A percentile compares a stretch with the other conserved stretches of the same genome.
phyloP scores from a whole-genome alignment of 345 rosid species.

The Barbarea vulgaris region DNA sequence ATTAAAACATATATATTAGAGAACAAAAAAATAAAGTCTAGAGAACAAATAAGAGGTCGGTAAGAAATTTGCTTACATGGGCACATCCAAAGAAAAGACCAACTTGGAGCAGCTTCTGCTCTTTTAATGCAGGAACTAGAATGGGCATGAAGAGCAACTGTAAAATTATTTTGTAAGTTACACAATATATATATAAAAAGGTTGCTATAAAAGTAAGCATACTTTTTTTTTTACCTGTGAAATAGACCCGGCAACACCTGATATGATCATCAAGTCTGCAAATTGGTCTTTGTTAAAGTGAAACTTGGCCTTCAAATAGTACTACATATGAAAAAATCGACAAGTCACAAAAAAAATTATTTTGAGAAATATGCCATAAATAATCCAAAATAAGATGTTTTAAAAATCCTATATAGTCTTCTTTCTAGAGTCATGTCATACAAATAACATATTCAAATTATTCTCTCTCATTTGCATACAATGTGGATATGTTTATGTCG shows the following conservation, averaged over 20 bases:
- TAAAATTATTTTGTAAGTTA: slow-evolving; percentile 26
- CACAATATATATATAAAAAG: neutral
- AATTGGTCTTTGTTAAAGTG: slow-evolving; percentile 86
- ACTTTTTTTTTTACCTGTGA: slow-evolving; percentile 62
- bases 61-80: slow-evolving; percentile 56
- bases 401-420: too few relatives aligned
- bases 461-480: neutral
- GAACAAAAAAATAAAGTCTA: neutral
- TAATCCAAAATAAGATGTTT: neutral
- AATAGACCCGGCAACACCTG: slow-evolving; percentile 74
- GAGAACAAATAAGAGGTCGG: neutral
- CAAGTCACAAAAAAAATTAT: neutral
- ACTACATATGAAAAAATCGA: slow-evolving; percentile 46
- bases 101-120: slow-evolving; percentile 70
- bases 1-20: neutral
- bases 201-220: neutral
- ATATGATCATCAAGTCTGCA: slow-evolving; percentile 85
- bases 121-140: slow-evolving; percentile 73
- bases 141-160: slow-evolving; percentile 84
- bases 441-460: neutral
- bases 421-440: too few relatives aligned
- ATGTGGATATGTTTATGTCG: neutral
- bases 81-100: slow-evolving; percentile 72
- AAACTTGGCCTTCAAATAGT: slow-evolving; percentile 85
- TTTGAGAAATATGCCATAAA: neutral